Conservation (phyloP, 768 basidiomycete genomes). For the Suillus bovinus region DNA sequence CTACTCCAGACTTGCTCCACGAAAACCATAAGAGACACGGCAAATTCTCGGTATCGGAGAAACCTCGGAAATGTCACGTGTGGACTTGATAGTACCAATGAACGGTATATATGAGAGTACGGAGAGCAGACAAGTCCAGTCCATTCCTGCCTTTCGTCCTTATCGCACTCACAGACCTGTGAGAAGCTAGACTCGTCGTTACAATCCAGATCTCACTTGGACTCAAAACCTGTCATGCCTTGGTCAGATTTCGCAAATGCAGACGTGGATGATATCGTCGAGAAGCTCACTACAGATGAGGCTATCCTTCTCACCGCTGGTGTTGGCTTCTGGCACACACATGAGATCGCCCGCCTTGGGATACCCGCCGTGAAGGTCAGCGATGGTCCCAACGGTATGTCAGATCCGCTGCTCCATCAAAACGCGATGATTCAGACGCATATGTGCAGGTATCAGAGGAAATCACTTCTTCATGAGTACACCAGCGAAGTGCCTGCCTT, state of each 20-base stretch:
- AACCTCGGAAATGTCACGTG: conserved; percentile 22
- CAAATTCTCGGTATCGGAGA: conserved; percentile 8
- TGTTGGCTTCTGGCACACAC: conserved; percentile 79
- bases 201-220: neutral
- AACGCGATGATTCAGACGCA: neutral
- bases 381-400: conserved; percentile 75
- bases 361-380: conserved; percentile 77
- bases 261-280: conserved; percentile 58
- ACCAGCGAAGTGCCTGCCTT: conserved; percentile 77
- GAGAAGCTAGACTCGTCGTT: neutral
- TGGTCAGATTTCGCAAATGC: conserved; percentile 71
- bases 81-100: neutral
- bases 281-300: conserved; percentile 71
- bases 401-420: conserved; percentile 7
- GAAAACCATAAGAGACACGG: neutral
- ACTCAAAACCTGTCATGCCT: conserved; percentile 42
- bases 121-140: neutral
- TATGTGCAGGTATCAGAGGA: conserved; percentile 50
- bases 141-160: conserved; percentile 12
- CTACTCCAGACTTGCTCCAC: neutral
- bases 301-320: conserved; percentile 72
- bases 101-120: conserved; percentile 10
- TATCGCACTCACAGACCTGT: conserved; percentile 7
- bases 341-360: conserved; percentile 60
- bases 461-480: conserved; percentile 82